phyloP scores from a whole-genome alignment of 805 yeast species.

The Hanseniaspora lachancei region DNA sequence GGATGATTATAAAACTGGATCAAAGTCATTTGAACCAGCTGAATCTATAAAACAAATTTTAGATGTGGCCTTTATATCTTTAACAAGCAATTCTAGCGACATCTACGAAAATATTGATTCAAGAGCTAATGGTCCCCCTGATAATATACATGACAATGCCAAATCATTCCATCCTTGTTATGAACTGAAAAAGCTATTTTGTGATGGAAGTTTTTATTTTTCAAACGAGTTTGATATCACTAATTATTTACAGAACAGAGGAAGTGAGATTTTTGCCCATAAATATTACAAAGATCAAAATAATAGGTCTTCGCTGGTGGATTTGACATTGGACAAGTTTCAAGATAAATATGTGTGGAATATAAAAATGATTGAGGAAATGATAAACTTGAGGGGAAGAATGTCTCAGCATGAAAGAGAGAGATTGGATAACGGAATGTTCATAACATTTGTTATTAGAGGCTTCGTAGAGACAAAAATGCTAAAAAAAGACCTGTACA shows the following conservation, averaged over 20 bases:
- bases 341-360: slow-evolving; percentile 88
- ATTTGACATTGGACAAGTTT: slow-evolving; percentile 35
- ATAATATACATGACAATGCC: slow-evolving; percentile 2
- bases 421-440: slow-evolving; percentile 51
- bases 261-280: slow-evolving; percentile 20
- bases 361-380: slow-evolving; percentile 64
- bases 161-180: slow-evolving; percentile 59
- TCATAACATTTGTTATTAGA: slow-evolving; percentile 71
- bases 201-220: slow-evolving; percentile 78
- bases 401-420: slow-evolving; percentile 46
- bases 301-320: slow-evolving; percentile 27
- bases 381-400: slow-evolving; percentile 56
- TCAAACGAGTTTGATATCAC: slow-evolving; percentile 86
- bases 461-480: slow-evolving; percentile 72
- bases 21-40: slow-evolving; percentile 23
- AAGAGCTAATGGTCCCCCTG: slow-evolving; percentile 22
- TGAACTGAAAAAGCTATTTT: slow-evolving; percentile 55
- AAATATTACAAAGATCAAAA: neutral
- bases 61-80: slow-evolving; percentile 54
- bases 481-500: slow-evolving; percentile 24
- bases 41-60: slow-evolving; percentile 42
- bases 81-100: slow-evolving; percentile 46
- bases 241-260: slow-evolving; percentile 60
- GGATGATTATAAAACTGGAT: neutral
- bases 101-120: slow-evolving; percentile 16